Evolutionary conservation across 192 early-diverging fungal species (phyloP), one percentile per base, ranked within the genome.

Genomic region (Coemansia sp.): DNA sequence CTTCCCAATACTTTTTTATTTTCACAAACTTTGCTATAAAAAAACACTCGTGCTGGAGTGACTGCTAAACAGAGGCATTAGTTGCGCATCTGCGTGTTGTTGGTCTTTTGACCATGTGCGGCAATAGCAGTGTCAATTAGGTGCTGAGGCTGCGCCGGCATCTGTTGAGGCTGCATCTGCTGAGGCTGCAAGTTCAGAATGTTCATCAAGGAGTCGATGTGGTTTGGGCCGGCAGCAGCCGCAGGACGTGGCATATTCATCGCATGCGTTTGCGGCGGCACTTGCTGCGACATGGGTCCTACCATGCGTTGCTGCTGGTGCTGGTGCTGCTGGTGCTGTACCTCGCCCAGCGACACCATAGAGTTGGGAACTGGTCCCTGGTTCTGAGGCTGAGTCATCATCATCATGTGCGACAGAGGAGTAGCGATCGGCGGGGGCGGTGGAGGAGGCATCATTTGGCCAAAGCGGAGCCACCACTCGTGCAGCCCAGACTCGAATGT

Each of bases 391-490:
- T 80, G 78, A n/a, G 73, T 54, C 69, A 71, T 64, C 66, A 71
- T 72, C 19, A 59, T 66, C 62, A 80, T 72, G 31, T 80, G 78
- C 67, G 72, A 67, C 44, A 72, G 31, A 29, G 73, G 73, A 17
- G 78, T 75, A 11, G 78, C 67, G 35, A 81, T 75, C 39, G 69
- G 70, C 29, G 72, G 77, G 3, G 63, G 78, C 24, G 78, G 78
- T 6, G 62, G 77, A 24, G 72, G 70, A 7, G 72, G 73, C 73
- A 75, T 75, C 53, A 74, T 67, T 53, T 81, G 78, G 6, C 70
- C 78, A 75, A 75, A 75, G 21, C 78, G 78, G 46, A 66, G 54
- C 78, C 78, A 81, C 78, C 78, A 81, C 69, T 81, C 78, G 40
- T 70, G 78, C 69, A 81, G 46, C 10, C 78, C 78, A 36, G 70